phyloP scores from a whole-genome alignment of 2,329 filamentous ascomycete species.

The Elsinoe australis region DNA sequence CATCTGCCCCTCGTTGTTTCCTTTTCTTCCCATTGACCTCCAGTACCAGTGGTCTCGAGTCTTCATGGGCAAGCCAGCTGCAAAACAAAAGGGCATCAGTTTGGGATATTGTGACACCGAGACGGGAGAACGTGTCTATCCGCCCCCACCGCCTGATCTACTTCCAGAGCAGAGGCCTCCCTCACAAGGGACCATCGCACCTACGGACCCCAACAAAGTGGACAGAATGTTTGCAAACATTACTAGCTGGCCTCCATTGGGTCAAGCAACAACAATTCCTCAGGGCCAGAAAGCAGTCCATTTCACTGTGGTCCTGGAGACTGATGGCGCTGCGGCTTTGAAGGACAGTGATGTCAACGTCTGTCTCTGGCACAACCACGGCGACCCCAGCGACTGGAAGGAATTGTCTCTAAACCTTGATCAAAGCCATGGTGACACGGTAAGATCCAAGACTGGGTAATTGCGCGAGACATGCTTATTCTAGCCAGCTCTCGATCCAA shows the following conservation, averaged over 20 bases:
- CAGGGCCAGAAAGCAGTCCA: slow-evolving; percentile 37
- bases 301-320: slow-evolving; percentile 65
- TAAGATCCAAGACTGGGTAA: too few relatives aligned
- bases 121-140: slow-evolving; percentile 32
- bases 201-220: slow-evolving; percentile 17
- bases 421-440: slow-evolving; percentile 24
- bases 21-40: not conserved
- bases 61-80: slow-evolving; percentile 15
- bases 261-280: slow-evolving; percentile 59
- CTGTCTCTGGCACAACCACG: slow-evolving; percentile 64
- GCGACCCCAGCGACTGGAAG: slow-evolving; percentile 49
- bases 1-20: not conserved
- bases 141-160: slow-evolving; percentile 24
- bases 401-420: slow-evolving; percentile 49
- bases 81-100: slow-evolving; percentile 20
- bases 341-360: slow-evolving; percentile 59
- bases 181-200: slow-evolving; percentile 19
- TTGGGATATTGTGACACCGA: slow-evolving; percentile 28
- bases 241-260: slow-evolving; percentile 63
- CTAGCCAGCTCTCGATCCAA: slow-evolving; percentile 17
- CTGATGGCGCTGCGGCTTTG: slow-evolving; percentile 33
- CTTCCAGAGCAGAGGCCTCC: slow-evolving; percentile 31
- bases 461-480: too few relatives aligned
- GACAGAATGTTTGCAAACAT: slow-evolving; percentile 46
- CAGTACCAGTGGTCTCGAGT: not conserved